Base-by-base conservation (phyloP, 768 basidiomycete species). In the Tricholoma hemisulphureum region DNA sequence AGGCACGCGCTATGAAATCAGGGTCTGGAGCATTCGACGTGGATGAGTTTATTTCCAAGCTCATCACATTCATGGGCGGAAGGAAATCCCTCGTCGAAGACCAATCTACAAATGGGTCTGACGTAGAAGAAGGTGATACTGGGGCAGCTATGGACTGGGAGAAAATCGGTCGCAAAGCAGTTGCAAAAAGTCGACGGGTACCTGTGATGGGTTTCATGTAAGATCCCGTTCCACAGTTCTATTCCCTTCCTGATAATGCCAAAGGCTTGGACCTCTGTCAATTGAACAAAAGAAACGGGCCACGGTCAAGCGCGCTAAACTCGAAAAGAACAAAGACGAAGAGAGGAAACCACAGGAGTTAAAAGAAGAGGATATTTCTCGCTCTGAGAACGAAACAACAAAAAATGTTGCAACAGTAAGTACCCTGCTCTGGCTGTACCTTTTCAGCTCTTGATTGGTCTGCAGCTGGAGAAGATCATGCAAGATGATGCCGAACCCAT, bases 121-220 rank as follows among this genome's bases (percentile, higher is more conserved):
- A 85, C 29, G 79, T 74, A n/a, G 84, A 84, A 34, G 81, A 73
- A 23, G 77, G 72, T n/a, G 73, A 74, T 18, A 78, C 79, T 9
- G 73, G 71, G 4, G 71, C 64, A 0, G 69, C 75, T 6, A 77
- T 94, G 18, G 83, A 93, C 57, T 99, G 96, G 96, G 85, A 87
- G 59, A 83, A 83, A 57, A 84, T 98, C 28, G 97, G 94, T 5
- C 85, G 89, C 61, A 87, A 89, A 63, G 92, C 93, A 0, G 77
- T 93, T 16, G 88, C 85, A 32, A 87, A 89, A 67, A 93, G 87
- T 61, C 81, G 85, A 61, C 80, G 95, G 26, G 91, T 88, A 3
- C 87, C 91, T 1, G 86, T 83, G 6, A 83, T 92, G 63, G 89
- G 93, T 53, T 95, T 95, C 72, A 95, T 98, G 97, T 95, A 65